A percentile compares a stretch with the other conserved stretches of the same genome.
These are phyloP conservation scores for Adansonia grandidieri DNA, from an alignment of 441 rosid genomes.

Conservation along the genomic window DNA sequence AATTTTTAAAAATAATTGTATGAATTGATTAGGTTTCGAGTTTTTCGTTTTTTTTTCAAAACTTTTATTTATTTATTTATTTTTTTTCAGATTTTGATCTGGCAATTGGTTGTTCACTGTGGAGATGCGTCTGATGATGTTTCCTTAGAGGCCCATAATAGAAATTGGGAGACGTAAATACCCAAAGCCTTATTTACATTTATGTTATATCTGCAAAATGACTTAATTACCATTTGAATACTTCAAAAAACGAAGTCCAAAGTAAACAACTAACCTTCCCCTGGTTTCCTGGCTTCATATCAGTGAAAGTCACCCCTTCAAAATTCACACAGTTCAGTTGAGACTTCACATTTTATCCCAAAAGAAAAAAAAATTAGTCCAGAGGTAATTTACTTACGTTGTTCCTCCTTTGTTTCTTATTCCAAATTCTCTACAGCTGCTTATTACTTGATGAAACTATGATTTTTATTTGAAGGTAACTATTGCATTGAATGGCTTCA, in stretches of 20 bases:
- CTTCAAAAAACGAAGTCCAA: conserved; percentile 4
- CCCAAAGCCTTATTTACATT: background rate
- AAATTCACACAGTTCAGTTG: background rate
- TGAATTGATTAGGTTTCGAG: too few relatives aligned
- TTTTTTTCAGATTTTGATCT: background rate
- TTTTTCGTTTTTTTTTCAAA: too few relatives aligned
- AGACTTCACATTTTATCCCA: background rate
- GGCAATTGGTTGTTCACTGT: background rate
- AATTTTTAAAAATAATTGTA: too few relatives aligned
- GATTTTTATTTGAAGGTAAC: background rate
- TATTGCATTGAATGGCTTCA: conserved; percentile 31
- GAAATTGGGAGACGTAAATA: background rate
- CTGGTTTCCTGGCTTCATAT: conserved; percentile 8
- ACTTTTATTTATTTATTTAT: too few relatives aligned
- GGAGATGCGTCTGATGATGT: too few relatives aligned
- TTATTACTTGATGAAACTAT: background rate
- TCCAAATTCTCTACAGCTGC: background rate
- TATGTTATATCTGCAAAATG: background rate
- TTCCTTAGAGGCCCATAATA: too few relatives aligned
- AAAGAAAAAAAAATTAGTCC: too few relatives aligned
- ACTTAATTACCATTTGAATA: conserved; percentile 18
- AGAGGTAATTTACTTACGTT: background rate
- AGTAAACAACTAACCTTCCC: conserved; percentile 9
- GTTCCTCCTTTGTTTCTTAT: background rate
- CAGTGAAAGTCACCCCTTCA: background rate